Base-by-base conservation (phyloP, 1,139 yeast genomes). In the Spathaspora sp. region DNA sequence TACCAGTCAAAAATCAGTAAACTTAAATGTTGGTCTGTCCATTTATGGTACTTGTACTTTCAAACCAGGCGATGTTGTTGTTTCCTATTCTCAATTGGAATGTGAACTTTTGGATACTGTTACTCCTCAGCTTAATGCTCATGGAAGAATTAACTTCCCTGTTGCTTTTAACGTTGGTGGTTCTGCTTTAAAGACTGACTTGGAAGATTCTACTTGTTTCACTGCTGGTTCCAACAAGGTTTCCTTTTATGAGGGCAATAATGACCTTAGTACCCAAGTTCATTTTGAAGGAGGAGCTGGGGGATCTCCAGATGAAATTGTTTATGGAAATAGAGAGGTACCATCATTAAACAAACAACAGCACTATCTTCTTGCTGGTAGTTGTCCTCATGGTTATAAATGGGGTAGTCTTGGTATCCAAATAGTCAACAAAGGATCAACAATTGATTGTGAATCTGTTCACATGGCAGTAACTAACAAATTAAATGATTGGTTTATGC, bases 41-140 rank as follows among this genome's bases (percentile, higher is more conserved):
- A 39, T 49, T 1, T 65, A 55, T 44, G 73, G 73, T 4, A 60
- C 60, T 3, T 68, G 74, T 60, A 36, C 43, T 1, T 48, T 59
- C 10, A 45, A 36, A 29, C 41, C 54, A n/a, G 72, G 70, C 24
- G 66, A 60, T 33, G 25, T 55, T 9, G 36, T 58, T 17, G 57
- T 59, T 4, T 47, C 58, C 13, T 59, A 45, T 43, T 62, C 69
- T 3, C 38, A 50, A 20, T 44, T 67, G n/a, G 46, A 46, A 3
- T 67, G 72, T 63, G 56, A 56, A 1, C 61, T 56, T 11, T 31
- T 58, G 4, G 36, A 41, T 6, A 52, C 59, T 7, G 43, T 38
- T 1, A 36, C 37, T 9, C 7, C 48, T 5, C 18, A 18, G 5
- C 26, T 38, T 3, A 10, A 20, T 17, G 52, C 51, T 18, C n/a